Percentiles rank a stretch among this genome's conserved stretches.
These are phyloP conservation scores for Osmanthus fragrans DNA, from an alignment of 257 asterid genomes.

Conservation along the genomic window DNA sequence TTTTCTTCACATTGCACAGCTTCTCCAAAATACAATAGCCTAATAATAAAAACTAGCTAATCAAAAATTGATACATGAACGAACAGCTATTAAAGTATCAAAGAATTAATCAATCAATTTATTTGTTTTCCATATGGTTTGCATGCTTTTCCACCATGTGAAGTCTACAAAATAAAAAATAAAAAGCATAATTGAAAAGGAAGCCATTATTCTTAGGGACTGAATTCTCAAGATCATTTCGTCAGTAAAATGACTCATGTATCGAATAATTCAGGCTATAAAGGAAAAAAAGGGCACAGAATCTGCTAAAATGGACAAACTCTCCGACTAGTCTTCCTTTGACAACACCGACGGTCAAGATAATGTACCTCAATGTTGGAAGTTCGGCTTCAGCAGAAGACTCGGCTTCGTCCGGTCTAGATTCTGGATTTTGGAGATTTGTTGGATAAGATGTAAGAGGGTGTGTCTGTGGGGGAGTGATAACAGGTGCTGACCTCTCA, in stretches of 20 bases:
- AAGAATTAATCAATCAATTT: neutral
- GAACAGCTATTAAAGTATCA: neutral
- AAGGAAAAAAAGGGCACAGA: neutral
- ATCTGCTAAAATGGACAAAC: neutral
- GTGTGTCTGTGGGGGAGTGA: constrained; percentile 88
- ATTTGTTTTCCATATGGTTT: neutral
- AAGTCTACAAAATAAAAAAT: neutral
- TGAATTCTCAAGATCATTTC: neutral
- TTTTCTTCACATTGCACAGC: neutral
- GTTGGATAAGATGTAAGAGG: constrained; percentile 90
- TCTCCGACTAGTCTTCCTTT: neutral
- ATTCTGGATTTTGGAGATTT: constrained; percentile 71
- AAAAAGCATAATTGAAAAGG: constrained; percentile 6
- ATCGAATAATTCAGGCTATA: neutral
- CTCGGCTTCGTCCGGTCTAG: constrained; percentile 71
- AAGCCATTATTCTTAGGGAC: constrained; percentile 10
- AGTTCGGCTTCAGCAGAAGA: constrained; percentile 88
- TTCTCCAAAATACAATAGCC: neutral
- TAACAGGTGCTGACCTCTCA: constrained; percentile 83
- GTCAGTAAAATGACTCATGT: neutral
- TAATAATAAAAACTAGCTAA: neutral
- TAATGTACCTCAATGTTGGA: constrained; percentile 82
- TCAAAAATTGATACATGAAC: neutral
- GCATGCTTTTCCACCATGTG: constrained; percentile 7
- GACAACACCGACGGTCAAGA: constrained; percentile 1